Conservation (phyloP, 2,329 filamentous ascomycete species). For the Monilinia polystroma region DNA sequence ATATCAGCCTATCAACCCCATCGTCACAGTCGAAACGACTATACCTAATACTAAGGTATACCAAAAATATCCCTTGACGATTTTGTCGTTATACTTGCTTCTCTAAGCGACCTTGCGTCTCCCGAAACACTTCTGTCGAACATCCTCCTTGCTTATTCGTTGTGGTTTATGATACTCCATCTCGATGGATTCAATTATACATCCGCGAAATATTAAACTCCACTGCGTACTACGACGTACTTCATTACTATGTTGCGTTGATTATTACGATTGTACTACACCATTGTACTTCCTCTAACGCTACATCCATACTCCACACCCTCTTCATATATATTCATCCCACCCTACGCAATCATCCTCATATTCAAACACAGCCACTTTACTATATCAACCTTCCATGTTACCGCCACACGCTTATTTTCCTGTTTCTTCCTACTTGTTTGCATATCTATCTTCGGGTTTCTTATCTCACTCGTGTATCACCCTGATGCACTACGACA, state of each 20-base stretch:
- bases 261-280: neutral
- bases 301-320: constrained; percentile 15
- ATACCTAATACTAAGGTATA: neutral
- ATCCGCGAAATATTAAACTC: constrained; percentile 4
- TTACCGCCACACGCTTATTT: constrained; percentile 18
- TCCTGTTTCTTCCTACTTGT: constrained; percentile 17
- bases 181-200: neutral
- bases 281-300: constrained; percentile 2
- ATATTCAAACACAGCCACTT: constrained; percentile 7
- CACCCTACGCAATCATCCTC: constrained; percentile 11
- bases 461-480: constrained; percentile 14
- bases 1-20: constrained; percentile 1
- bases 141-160: neutral
- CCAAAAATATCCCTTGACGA: constrained; percentile 2
- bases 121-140: constrained; percentile 11
- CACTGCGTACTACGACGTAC: neutral
- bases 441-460: constrained; percentile 14
- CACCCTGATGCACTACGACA: constrained; percentile 16
- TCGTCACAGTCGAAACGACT: constrained; percentile 4
- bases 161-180: neutral
- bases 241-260: neutral
- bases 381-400: neutral
- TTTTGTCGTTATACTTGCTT: constrained; percentile 14
- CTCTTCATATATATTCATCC: constrained; percentile 10
- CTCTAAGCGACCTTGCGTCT: constrained; percentile 22